Conservation (phyloP, 306 rosid species). For the Mucuna pruriens region DNA sequence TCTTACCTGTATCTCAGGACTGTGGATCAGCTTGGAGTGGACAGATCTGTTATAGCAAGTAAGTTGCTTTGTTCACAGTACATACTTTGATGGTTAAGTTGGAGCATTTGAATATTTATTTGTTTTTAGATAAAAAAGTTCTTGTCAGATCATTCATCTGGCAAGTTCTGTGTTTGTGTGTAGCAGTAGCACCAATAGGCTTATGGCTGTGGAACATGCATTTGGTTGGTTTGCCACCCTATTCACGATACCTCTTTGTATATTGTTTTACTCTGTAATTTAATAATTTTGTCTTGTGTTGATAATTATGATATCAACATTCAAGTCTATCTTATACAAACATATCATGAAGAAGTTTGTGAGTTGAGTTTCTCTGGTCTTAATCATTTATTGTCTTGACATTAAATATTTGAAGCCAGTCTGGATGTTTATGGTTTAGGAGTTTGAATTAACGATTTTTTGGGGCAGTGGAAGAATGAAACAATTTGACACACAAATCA, state of each 20-base stretch:
- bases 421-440: neutral
- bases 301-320: slow-evolving; percentile 11
- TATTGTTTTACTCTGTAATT: slow-evolving; percentile 14
- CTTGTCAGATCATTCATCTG: neutral
- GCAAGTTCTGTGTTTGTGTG: neutral
- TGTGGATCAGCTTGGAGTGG: slow-evolving; percentile 74
- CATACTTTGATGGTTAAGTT: slow-evolving; percentile 26
- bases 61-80: slow-evolving; percentile 45
- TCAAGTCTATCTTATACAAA: neutral
- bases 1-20: slow-evolving; percentile 51
- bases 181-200: neutral
- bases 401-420: slow-evolving; percentile 13
- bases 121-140: neutral
- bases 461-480: neutral
- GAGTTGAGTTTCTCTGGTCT: slow-evolving; percentile 18
- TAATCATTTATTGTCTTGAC: neutral
- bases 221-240: neutral
- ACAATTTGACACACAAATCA: too few species aligned
- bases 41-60: slow-evolving; percentile 65
- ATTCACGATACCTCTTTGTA: neutral
- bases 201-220: neutral
- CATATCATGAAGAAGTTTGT: neutral
- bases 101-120: neutral
- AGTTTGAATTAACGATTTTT: neutral
- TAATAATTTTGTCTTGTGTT: neutral